phyloP scores from a whole-genome alignment of 2,329 filamentous ascomycete genomes.

The Apiospora saccharicola region DNA sequence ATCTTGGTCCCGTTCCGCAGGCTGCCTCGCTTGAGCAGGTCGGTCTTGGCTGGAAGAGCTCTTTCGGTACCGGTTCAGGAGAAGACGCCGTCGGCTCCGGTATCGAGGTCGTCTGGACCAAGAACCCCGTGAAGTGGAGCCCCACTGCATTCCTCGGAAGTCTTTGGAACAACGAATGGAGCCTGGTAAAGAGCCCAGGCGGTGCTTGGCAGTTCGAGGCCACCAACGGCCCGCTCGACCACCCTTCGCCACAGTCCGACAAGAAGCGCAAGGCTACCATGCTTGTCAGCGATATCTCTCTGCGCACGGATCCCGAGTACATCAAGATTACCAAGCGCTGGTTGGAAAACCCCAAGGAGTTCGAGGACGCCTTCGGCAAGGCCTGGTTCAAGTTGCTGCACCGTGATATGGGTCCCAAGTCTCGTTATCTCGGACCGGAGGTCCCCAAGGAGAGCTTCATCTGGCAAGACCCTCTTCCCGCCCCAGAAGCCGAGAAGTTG shows the following conservation, averaged over 20 bases:
- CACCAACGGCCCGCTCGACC: conserved; percentile 70
- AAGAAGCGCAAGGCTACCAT: conserved; percentile 80
- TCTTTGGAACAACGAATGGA: conserved; percentile 82
- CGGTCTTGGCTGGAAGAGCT: conserved; percentile 77
- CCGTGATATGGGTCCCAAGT: conserved; percentile 77
- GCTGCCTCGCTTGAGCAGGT: conserved; percentile 69
- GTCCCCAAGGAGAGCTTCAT: conserved; percentile 72
- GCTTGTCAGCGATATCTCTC: conserved; percentile 77
- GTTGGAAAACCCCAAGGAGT: conserved; percentile 72
- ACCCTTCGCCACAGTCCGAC: conserved; percentile 72
- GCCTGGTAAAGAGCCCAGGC: conserved; percentile 76
- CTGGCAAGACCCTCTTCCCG: conserved; percentile 79
- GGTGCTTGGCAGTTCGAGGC: conserved; percentile 82
- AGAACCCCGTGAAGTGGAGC: conserved; percentile 78
- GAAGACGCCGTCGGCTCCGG: conserved; percentile 77
- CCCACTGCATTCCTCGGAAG: conserved; percentile 68
- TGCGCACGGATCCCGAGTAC: conserved; percentile 75
- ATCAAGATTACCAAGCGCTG: conserved; percentile 79
- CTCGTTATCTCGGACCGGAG: conserved; percentile 78
- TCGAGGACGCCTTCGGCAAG: conserved; percentile 72
- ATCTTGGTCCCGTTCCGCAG: conserved; percentile 73
- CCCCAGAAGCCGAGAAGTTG: conserved; percentile 63
- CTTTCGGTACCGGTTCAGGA: conserved; percentile 70
- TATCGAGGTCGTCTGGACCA: conserved; percentile 82
- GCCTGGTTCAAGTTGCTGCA: conserved; percentile 88